These are phyloP conservation scores for Xylariaceae sp. DNA, from an alignment of 2,329 filamentous ascomycete genomes.

Conservation along the genomic window DNA sequence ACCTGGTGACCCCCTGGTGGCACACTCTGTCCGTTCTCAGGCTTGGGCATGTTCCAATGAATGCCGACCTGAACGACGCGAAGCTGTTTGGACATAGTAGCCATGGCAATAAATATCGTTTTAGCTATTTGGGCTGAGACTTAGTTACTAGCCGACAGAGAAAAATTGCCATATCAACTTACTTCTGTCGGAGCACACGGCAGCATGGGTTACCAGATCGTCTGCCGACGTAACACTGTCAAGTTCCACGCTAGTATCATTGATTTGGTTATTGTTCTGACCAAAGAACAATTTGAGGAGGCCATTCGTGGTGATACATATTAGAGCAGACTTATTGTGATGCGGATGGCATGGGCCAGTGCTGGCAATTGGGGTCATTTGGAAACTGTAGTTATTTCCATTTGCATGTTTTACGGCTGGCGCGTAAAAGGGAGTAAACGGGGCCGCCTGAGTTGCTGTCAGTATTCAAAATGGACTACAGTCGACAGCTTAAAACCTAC, in stretches of 20 bases:
- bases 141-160: neutral
- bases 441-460: slow-evolving; percentile 36
- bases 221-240: slow-evolving; percentile 73
- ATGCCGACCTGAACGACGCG: slow-evolving; percentile 74
- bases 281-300: slow-evolving; percentile 76
- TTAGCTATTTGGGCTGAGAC: slow-evolving; percentile 32
- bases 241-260: slow-evolving; percentile 73
- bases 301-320: slow-evolving; percentile 77
- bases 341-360: slow-evolving; percentile 75
- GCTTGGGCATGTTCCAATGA: slow-evolving; percentile 68
- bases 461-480: slow-evolving; percentile 5
- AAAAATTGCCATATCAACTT: slow-evolving; percentile 30
- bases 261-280: slow-evolving; percentile 71
- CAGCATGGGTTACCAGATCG: slow-evolving; percentile 78
- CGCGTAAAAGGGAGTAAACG: slow-evolving; percentile 51
- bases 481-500: slow-evolving; percentile 27
- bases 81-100: slow-evolving; percentile 71
- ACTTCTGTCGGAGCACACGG: slow-evolving; percentile 76
- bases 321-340: slow-evolving; percentile 69
- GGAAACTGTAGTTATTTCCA: slow-evolving; percentile 65
- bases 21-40: slow-evolving; percentile 55
- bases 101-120: slow-evolving; percentile 65
- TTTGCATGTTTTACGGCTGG: slow-evolving; percentile 64
- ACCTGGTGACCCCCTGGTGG: slow-evolving; percentile 50
- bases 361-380: slow-evolving; percentile 65